Evolutionary conservation across 306 rosid species (phyloP), one percentile per base, ranked within the genome.

Genomic region (Heteromeles arbutifolia): DNA sequence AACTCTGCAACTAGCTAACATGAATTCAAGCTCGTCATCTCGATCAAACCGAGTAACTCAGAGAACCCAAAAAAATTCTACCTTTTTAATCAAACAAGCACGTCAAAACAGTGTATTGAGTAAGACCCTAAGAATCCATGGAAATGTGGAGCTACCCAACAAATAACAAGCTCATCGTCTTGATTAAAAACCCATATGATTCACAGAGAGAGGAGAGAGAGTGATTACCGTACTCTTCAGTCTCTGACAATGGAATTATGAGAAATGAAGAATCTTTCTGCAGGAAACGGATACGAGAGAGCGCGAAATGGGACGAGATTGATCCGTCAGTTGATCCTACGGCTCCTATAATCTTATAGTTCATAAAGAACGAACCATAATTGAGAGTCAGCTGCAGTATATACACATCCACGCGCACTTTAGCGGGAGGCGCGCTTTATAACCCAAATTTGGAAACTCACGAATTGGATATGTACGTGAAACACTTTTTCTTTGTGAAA

Each of bases 291-390:
- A 5, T 25, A 65, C 71, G 13, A 34, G 39, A 37, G 71, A 78
- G 74, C 61, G 53, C 62, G 68, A 76, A 80, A 69, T 52, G 56
- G 63, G 19, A 28, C 69, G 17, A 58, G 37, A 18, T 29, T 52
- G n/a, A 17, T 7, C 24, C 44, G 44, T 8, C 11, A 2, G 44
- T 0, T 39, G 44, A 39, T 39, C 44, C 44, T 39, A 39, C 44
- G 44, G 44, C 44, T 39, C 44, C 44, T 39, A 9, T 9, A 39
- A 9, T 39, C 56, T 19, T 7, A 0, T 52, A 52, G 8, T 68
- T 66, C 67, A 56, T 22, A 45, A 41, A 52, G 7, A 24, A 50
- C 18, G 44, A 34, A 11, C 69, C 57, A 5, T 45, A 18, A 11
- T 19, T 26, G n/a, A 32, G n/a, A 32, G 50, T 14, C 29, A 62